Base-by-base conservation (phyloP, 345 rosid species). In the Orychophragmus violaceus region DNA sequence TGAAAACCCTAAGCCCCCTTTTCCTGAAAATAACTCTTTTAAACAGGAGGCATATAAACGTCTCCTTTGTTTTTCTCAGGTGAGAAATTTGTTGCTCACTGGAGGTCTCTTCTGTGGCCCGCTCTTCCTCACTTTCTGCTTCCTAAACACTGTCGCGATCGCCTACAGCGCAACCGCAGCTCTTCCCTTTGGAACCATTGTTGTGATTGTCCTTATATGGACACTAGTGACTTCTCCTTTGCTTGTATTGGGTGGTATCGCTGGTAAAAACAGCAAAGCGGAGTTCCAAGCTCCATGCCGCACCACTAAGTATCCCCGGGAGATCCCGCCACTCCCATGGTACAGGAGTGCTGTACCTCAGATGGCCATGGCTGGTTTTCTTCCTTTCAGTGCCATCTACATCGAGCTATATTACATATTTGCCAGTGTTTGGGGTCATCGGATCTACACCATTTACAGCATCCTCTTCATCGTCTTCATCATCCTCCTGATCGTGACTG, bases 331-430 rank as follows among this genome's bases (percentile, higher is more conserved):
- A 45, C 2, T 74, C 76, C 81, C 78, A 3, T 83, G 85, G 88
- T 79, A 81, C 55, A 45, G 83, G 60, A 77, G 75, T 46, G 52
- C 88, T 27, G 48, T 83, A 61, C 88, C 88, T 5, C 88, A 83
- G 72, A 83, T 83, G 88, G 85, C 85, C 10, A 81, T 83, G 85
- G 83, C 85, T 35, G 83, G 87, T n/a, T 83, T 83, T 33, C 53
- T 83, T 49, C 88, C 88, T 19, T 84, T 84, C 69, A 84, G 80
- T 82, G 86, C 84, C 32, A 84, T 84, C 52, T 84, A 82, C 74
- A 82, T 84, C 10, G 85, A 84, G 63, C 85, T 84, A 2, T 84
- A 79, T 79, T 84, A 84, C 76, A 79, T 82, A 41, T 80, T 84
- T 62, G 85, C 89, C 25, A 85, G 83, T 67, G 83, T 80, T 51